phyloP scores from a whole-genome alignment of 2,329 filamentous ascomycete genomes.

The Paecilomyces dactylethromorphus region DNA sequence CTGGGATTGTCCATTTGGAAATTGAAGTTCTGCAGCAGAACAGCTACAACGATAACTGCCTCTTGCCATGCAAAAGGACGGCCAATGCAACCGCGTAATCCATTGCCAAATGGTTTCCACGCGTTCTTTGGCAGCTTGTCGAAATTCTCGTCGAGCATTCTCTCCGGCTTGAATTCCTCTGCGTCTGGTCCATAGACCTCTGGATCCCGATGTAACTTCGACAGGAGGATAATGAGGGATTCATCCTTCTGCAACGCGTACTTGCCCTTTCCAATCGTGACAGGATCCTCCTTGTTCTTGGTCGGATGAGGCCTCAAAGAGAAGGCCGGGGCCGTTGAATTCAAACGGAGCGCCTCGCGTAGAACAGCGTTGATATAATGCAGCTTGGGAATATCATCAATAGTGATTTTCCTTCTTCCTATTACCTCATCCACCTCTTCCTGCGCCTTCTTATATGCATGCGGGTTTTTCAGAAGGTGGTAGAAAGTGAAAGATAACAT shows the following conservation, averaged over 20 bases:
- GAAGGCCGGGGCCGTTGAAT: slow-evolving; percentile 53
- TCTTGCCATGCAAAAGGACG: slow-evolving; percentile 72
- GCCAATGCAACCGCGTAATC: slow-evolving; percentile 64
- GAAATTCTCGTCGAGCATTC: slow-evolving; percentile 66
- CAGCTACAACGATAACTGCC: slow-evolving; percentile 53
- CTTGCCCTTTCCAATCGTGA: slow-evolving; percentile 53
- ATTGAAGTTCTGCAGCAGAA: slow-evolving; percentile 66
- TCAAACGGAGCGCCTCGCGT: slow-evolving; percentile 57
- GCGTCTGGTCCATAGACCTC: slow-evolving; percentile 60
- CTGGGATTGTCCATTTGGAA: slow-evolving; percentile 55
- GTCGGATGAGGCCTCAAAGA: slow-evolving; percentile 43
- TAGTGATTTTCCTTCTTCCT: slow-evolving; percentile 50
- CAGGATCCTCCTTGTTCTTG: slow-evolving; percentile 33
- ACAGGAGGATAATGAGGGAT: slow-evolving; percentile 44
- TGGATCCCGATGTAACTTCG: slow-evolving; percentile 55
- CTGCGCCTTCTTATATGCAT: slow-evolving; percentile 55
- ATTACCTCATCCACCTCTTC: slow-evolving; percentile 62
- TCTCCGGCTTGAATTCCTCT: slow-evolving; percentile 60
- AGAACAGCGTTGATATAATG: slow-evolving; percentile 60
- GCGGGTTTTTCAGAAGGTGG: slow-evolving; percentile 57
- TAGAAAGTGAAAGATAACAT: slow-evolving; percentile 61
- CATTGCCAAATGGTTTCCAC: slow-evolving; percentile 72
- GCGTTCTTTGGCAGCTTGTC: slow-evolving; percentile 56
- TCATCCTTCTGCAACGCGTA: slow-evolving; percentile 53
- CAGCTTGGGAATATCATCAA: slow-evolving; percentile 58